Conservation (phyloP, 1,284 basidiomycete species). For the Singerocomus rubriflavus region DNA sequence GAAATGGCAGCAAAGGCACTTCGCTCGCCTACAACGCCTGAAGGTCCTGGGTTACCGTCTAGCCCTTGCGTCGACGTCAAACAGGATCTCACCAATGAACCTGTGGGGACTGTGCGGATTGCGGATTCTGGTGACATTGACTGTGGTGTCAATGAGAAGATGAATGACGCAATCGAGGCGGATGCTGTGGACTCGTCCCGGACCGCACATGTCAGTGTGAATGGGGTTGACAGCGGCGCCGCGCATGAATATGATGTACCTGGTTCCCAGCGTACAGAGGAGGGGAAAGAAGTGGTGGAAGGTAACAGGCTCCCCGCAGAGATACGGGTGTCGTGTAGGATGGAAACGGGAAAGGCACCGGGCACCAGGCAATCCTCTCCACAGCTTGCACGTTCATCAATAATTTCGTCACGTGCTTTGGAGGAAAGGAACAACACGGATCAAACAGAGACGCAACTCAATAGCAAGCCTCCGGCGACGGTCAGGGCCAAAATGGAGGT, state of each 20-base stretch:
- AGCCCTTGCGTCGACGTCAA: slow-evolving; percentile 24
- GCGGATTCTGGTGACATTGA: not conserved
- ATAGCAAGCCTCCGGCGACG: slow-evolving; percentile 12
- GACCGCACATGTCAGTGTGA: not conserved
- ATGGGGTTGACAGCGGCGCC: not conserved
- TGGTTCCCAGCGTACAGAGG: not conserved
- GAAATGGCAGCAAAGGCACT: slow-evolving; percentile 32
- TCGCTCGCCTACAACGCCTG: slow-evolving; percentile 22
- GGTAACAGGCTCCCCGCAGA: not conserved
- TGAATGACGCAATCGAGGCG: slow-evolving; percentile 5
- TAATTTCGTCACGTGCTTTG: slow-evolving; percentile 1
- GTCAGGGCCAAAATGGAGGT: slow-evolving; percentile 35
- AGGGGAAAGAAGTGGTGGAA: not conserved
- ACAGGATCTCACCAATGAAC: slow-evolving; percentile 13
- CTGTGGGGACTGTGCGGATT: not conserved
- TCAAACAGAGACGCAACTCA: slow-evolving; percentile 9
- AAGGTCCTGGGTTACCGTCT: slow-evolving; percentile 11
- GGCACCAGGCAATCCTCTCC: slow-evolving; percentile 1
- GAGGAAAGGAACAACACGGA: slow-evolving; percentile 5
- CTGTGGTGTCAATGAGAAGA: slow-evolving; percentile 13
- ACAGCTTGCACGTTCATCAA: not conserved
- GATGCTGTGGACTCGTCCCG: not conserved
- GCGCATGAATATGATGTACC: not conserved
- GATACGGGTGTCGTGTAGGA: not conserved
- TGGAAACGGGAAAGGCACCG: not conserved